These are phyloP conservation scores for Gastrolobium bilobum DNA, from an alignment of 306 rosid species.

Conservation along the genomic window DNA sequence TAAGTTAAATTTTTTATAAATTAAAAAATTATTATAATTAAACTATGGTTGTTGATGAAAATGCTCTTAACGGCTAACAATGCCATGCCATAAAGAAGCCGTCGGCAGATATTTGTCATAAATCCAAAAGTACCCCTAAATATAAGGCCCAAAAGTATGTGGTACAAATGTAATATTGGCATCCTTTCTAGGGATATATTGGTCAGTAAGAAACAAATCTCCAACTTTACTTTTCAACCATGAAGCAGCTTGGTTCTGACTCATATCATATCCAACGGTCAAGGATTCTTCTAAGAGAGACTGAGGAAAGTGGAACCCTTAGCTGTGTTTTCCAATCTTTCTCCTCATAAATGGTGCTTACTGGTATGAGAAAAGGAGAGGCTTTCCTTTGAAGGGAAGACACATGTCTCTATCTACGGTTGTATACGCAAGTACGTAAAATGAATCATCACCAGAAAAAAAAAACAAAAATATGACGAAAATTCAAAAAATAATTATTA, in stretches of 20 bases:
- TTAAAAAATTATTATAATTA: background rate
- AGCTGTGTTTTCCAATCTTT: slow-evolving; percentile 49
- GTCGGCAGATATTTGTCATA: slow-evolving; percentile 48
- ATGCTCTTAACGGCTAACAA: slow-evolving; percentile 42
- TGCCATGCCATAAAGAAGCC: slow-evolving; percentile 48
- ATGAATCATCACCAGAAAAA: slow-evolving; percentile 59
- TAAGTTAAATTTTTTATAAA: slow-evolving; percentile 7
- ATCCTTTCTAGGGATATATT: slow-evolving; percentile 29
- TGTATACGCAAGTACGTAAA: slow-evolving; percentile 50
- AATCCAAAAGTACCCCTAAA: slow-evolving; percentile 44
- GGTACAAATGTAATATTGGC: slow-evolving; percentile 22
- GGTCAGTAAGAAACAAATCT: slow-evolving; percentile 38
- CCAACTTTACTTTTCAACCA: slow-evolving; percentile 56
- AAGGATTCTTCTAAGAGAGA: slow-evolving; percentile 47
- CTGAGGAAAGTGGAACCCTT: slow-evolving; percentile 52
- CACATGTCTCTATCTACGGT: slow-evolving; percentile 72
- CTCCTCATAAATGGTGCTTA: slow-evolving; percentile 43
- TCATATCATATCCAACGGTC: slow-evolving; percentile 44
- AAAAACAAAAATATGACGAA: background rate
- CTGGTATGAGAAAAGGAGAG: slow-evolving; percentile 47
- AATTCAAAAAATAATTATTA: slow-evolving; percentile 30
- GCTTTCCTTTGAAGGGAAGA: slow-evolving; percentile 88
- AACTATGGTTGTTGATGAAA: slow-evolving; percentile 38
- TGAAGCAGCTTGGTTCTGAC: slow-evolving; percentile 45
- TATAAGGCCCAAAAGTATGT: background rate